These are phyloP conservation scores for Parmales sp. DNA, from an alignment of 108 stramenopile species.

Conservation along the genomic window DNA sequence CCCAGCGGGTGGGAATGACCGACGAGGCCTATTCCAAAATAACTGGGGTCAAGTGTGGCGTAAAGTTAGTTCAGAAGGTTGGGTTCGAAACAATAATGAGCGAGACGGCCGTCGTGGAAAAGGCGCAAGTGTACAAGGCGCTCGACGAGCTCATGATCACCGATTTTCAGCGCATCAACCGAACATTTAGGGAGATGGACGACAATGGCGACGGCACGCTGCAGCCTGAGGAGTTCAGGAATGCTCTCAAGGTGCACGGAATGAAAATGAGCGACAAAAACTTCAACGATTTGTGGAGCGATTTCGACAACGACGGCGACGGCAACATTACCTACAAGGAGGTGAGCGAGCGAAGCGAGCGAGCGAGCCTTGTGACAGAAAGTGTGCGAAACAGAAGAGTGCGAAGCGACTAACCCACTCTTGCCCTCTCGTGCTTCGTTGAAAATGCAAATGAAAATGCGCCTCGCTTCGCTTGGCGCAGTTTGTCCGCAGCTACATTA, in stretches of 20 bases:
- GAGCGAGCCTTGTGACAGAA: no score
- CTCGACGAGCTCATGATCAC: neutral
- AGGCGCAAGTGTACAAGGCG: neutral
- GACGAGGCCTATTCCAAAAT: neutral
- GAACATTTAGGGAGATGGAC: slow-evolving; percentile 1
- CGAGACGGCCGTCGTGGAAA: neutral
- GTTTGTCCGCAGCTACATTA: neutral
- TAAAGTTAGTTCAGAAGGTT: neutral
- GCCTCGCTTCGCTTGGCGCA: no score
- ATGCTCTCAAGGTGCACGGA: neutral
- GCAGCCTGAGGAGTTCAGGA: neutral
- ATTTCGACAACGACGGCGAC: slow-evolving; percentile 4
- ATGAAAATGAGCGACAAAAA: neutral
- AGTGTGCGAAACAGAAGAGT: no score
- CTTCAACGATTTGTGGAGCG: neutral
- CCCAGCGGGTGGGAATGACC: neutral
- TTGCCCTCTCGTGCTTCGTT: no score
- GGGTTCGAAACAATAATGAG: neutral
- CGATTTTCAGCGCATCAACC: neutral
- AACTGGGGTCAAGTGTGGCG: neutral
- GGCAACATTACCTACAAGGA: neutral
- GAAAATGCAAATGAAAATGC: no score
- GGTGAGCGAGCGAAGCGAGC: no score
- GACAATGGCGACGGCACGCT: neutral
- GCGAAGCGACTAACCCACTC: no score